phyloP scores from a whole-genome alignment of 306 rosid species.

The Casuarina glauca region DNA sequence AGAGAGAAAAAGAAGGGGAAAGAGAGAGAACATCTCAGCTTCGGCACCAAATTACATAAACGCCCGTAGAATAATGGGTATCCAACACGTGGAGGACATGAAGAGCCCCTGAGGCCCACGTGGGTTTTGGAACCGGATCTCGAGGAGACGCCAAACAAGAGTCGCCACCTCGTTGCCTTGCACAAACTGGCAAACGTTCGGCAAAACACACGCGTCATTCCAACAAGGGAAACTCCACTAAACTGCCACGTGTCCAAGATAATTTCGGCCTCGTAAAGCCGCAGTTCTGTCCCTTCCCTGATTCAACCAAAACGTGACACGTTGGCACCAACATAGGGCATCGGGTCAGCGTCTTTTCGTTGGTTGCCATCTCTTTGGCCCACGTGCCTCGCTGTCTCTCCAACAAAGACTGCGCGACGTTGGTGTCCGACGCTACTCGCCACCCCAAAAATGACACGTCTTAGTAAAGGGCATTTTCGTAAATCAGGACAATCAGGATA shows the following conservation, averaged over 20 bases:
- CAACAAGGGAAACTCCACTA: not conserved
- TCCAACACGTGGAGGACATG: conserved; percentile 42
- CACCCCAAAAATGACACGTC: not conserved
- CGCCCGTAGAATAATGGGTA: conserved; percentile 5
- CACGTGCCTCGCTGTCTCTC: not conserved
- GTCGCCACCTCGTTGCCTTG: conserved; percentile 28
- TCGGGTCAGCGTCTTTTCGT: conserved; percentile 10
- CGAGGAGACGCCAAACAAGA: conserved; percentile 36
- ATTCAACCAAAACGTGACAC: conserved; percentile 35
- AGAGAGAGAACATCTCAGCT: not conserved
- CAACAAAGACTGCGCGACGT: not conserved
- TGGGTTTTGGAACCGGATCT: conserved; percentile 27
- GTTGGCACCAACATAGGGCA: not conserved
- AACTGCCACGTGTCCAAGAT: conserved; percentile 27
- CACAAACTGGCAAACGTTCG: not conserved
- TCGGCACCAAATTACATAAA: conserved; percentile 25
- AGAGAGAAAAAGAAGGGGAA: not conserved
- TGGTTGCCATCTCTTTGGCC: not conserved
- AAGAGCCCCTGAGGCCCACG: conserved; percentile 19
- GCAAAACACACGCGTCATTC: conserved; percentile 39
- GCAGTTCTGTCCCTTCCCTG: conserved; percentile 21
- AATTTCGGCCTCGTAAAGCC: conserved; percentile 4
- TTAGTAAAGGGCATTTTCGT: not conserved
- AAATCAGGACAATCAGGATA: not conserved
- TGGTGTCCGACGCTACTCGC: not conserved